These are phyloP conservation scores for Puccinia horiana DNA, from an alignment of 1,284 basidiomycete species.

Conservation along the genomic window DNA sequence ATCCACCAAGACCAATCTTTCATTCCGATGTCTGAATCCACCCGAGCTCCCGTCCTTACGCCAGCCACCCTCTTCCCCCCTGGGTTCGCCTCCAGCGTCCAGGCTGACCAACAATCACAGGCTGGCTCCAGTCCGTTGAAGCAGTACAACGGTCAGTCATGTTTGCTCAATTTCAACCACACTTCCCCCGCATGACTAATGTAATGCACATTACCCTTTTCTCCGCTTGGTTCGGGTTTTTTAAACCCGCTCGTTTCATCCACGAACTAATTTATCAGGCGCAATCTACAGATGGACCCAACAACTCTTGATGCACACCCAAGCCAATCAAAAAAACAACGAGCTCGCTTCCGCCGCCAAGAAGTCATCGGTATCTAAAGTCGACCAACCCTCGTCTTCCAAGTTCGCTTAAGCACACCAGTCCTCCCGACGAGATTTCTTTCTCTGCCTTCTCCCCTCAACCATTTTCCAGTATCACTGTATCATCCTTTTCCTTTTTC, in stretches of 20 bases:
- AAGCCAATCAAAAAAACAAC: neutral
- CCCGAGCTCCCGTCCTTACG: neutral
- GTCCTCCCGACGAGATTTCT: neutral
- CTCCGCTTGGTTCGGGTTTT: neutral
- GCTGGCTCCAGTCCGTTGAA: neutral
- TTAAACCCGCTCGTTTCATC: neutral
- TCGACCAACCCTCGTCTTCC: neutral
- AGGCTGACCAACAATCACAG: neutral
- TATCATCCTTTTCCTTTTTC: too few relatives aligned
- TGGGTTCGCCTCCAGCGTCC: neutral
- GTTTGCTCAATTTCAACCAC: neutral
- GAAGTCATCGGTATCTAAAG: neutral
- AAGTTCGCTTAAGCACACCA: neutral
- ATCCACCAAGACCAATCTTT: neutral
- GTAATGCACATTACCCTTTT: neutral
- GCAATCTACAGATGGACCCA: conserved; percentile 30
- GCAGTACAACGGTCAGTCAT: conserved; percentile 18
- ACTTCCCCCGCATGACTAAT: neutral
- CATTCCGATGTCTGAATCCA: neutral
- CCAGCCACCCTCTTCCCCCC: neutral
- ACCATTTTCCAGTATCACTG: too few relatives aligned
- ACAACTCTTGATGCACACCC: conserved; percentile 12
- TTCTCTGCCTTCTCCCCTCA: neutral
- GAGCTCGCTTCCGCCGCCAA: neutral
- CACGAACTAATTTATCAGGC: neutral